A percentile compares a stretch with the other conserved stretches of the same genome.
Conservation (phyloP, 345 rosid genomes). For the Luvunga scandens region DNA sequence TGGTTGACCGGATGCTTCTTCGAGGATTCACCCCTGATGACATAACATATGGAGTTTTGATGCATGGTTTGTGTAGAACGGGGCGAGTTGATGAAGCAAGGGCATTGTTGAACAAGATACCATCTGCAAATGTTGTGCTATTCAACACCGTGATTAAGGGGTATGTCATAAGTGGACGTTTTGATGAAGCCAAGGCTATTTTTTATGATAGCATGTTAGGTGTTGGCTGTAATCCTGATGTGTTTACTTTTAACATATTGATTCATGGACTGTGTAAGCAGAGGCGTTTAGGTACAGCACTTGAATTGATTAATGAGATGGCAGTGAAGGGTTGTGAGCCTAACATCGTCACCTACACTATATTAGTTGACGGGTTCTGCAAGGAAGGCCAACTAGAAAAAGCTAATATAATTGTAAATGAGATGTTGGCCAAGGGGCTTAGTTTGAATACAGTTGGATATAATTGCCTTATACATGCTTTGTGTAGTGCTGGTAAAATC, state of each 20-base stretch:
- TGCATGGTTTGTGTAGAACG: conserved; percentile 61
- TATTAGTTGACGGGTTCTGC: conserved; percentile 64
- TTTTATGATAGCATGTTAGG: conserved; percentile 37
- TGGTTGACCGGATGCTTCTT: conserved; percentile 74
- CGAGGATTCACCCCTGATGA: conserved; percentile 71
- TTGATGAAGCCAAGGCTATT: conserved; percentile 64
- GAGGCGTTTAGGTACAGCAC: conserved; percentile 58
- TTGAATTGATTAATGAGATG: conserved; percentile 55
- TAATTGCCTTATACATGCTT: conserved; percentile 61
- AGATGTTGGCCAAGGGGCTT: conserved; percentile 57
- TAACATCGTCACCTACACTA: conserved; percentile 57
- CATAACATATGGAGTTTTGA: conserved; percentile 58
- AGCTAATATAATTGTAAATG: conserved; percentile 38
- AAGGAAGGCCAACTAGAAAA: conserved; percentile 58
- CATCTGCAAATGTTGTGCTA: conserved; percentile 44
- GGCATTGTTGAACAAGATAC: conserved; percentile 48
- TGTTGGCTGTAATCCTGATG: conserved; percentile 45
- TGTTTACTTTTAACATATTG: conserved; percentile 61
- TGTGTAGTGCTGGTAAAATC: conserved; percentile 55
- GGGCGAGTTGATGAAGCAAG: conserved; percentile 74
- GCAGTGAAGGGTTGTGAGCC: conserved; percentile 54
- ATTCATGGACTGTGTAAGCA: conserved; percentile 69
- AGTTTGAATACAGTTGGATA: conserved; percentile 70
- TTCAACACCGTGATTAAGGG: conserved; percentile 76
- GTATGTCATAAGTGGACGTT: conserved; percentile 48